Base-by-base conservation (phyloP, 108 stramenopile genomes). In the Cyclotella choctawhatcheeana region DNA sequence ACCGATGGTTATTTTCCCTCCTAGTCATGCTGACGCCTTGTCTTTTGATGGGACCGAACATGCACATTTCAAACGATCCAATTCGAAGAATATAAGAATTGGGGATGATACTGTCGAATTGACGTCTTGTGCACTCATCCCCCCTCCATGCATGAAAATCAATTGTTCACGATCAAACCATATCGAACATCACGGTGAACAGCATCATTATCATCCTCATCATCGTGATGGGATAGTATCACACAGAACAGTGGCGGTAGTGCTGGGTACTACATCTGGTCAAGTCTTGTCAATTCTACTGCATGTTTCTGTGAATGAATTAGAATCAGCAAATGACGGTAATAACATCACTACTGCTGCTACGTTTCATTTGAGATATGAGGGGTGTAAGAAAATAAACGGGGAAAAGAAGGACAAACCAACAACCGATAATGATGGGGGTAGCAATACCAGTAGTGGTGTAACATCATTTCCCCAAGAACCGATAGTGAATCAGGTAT, bases 41-140 rank as follows among this genome's bases (percentile, higher is more conserved):
- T 60, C 67, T n/a, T n/a, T n/a, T n/a, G n/a, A n/a, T n/a, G n/a
- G n/a, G n/a, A n/a, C n/a, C n/a, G n/a, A n/a, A n/a, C n/a, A n/a
- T n/a, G n/a, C n/a, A n/a, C n/a, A n/a, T n/a, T n/a, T n/a, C n/a
- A n/a, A n/a, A n/a, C n/a, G n/a, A 26, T 32, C 32, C 6, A 31
- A 10, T 21, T 7, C 25, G 14, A 17, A 22, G 44, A 67, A 47
- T 25, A 30, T 40, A 30, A 48, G 40, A 25, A 12, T 45, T 64
- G 33, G 14, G 0, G 2, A 21, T 31, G 24, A 44, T 13, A 0
- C n/a, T 58, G 55, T n/a, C 20, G 70, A 71, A 27, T 71, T 79
- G 5, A 69, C 78, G 45, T 47, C 71, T 20, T 79, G 78, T 45
- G 78, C 60, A 34, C 44, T 79, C 29, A 73, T 79, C 34, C 78